Conservation (phyloP, 1,284 basidiomycete genomes). For the Moesziomyces sp. region DNA sequence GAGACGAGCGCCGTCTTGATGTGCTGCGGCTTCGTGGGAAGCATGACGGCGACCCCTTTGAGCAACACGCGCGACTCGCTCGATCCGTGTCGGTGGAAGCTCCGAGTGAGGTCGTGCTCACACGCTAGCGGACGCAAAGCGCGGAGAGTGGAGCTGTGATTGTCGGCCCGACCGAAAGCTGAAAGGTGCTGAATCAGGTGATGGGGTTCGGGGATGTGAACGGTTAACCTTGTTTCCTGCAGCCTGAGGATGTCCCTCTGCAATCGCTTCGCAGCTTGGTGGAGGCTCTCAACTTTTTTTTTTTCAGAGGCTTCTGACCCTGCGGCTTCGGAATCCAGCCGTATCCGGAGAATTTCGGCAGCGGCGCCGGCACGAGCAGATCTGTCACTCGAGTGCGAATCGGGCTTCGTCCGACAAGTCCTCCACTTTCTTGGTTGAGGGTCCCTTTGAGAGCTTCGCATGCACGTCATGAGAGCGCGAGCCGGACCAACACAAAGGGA, state of each 20-base stretch:
- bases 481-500: conserved; percentile 8
- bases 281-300: conserved; percentile 11
- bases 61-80: too few relatives aligned
- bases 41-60: conserved; percentile 10
- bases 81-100: too few relatives aligned
- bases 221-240: background rate
- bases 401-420: background rate
- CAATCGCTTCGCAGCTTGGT: conserved; percentile 7
- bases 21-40: conserved; percentile 34
- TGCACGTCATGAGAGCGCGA: background rate
- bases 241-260: too few relatives aligned
- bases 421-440: background rate
- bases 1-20: conserved; percentile 39
- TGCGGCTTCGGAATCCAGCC: background rate
- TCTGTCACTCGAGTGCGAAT: background rate
- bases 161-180: background rate
- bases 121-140: background rate
- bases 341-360: background rate
- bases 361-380: background rate
- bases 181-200: background rate
- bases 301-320: background rate
- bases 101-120: too few relatives aligned
- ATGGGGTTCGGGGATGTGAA: background rate
- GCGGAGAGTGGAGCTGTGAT: conserved; percentile 2
- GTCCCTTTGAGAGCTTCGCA: conserved; percentile 6